Evolutionary conservation across 129 eudicot species (phyloP).

Genomic region (Flaveria sonorensis): DNA sequence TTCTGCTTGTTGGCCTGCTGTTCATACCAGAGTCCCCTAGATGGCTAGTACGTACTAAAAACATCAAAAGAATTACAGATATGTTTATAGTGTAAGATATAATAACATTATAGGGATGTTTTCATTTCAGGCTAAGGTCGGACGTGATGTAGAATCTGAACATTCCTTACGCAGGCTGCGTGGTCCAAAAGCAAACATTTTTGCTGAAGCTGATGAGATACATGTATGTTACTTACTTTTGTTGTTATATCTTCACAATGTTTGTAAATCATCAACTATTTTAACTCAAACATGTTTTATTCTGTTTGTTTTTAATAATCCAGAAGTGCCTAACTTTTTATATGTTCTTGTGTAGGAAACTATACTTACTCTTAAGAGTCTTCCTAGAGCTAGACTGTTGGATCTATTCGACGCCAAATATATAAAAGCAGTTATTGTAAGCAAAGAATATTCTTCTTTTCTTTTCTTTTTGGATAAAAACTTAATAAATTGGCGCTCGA

Average conservation of each 20-base stretch:
- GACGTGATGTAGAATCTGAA: slow-evolving; percentile 56
- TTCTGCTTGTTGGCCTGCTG: slow-evolving; percentile 61
- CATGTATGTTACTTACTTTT: slow-evolving; percentile 39
- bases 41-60: slow-evolving; percentile 71
- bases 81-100: not conserved
- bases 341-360: slow-evolving; percentile 44
- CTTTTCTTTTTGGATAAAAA: not conserved
- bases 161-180: slow-evolving; percentile 66
- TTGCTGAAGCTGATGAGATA: slow-evolving; percentile 69
- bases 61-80: too few relatives aligned
- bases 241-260: not conserved
- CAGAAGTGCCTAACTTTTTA: not conserved
- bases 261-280: slow-evolving; percentile 9
- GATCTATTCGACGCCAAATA: slow-evolving; percentile 64
- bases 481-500: not conserved
- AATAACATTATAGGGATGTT: not conserved
- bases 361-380: slow-evolving; percentile 49
- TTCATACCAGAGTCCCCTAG: slow-evolving; percentile 93
- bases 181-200: slow-evolving; percentile 67
- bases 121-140: slow-evolving; percentile 67
- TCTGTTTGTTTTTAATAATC: not conserved
- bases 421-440: slow-evolving; percentile 69
- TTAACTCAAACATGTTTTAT: not conserved
- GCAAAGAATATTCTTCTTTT: slow-evolving; percentile 12
- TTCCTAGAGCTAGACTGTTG: slow-evolving; percentile 53